A percentile compares a stretch with the other conserved stretches of the same genome.
phyloP scores from a whole-genome alignment of 1,139 yeast genomes.

The Yamadazyma dendronema region DNA sequence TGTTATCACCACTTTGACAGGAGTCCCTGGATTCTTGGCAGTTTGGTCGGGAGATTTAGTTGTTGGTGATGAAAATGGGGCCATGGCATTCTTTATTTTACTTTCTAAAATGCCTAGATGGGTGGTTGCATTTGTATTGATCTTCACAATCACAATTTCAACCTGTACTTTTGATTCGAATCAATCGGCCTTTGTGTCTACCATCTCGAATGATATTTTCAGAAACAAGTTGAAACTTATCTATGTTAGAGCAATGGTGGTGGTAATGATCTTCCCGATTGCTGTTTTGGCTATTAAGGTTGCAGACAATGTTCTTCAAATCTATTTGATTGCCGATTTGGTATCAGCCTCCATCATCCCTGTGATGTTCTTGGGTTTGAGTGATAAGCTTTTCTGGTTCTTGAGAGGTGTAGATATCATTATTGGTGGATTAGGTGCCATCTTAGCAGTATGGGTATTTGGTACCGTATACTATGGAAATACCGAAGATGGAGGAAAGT shows the following conservation, averaged over 20 bases:
- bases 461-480: slow-evolving; percentile 74
- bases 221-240: slow-evolving; percentile 70
- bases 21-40: slow-evolving; percentile 81
- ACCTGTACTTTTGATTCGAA: slow-evolving; percentile 89
- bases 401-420: slow-evolving; percentile 80
- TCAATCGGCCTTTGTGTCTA: slow-evolving; percentile 86
- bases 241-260: slow-evolving; percentile 71
- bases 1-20: slow-evolving; percentile 66
- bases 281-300: slow-evolving; percentile 79
- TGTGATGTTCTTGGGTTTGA: slow-evolving; percentile 76
- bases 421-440: slow-evolving; percentile 80
- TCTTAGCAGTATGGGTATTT: slow-evolving; percentile 74
- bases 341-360: slow-evolving; percentile 87
- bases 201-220: slow-evolving; percentile 85
- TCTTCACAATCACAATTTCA: slow-evolving; percentile 69
- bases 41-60: slow-evolving; percentile 82
- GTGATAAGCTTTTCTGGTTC: slow-evolving; percentile 58
- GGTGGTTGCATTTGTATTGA: slow-evolving; percentile 80
- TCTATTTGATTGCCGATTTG: slow-evolving; percentile 87
- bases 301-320: slow-evolving; percentile 80
- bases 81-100: slow-evolving; percentile 68
- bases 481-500: slow-evolving; percentile 76
- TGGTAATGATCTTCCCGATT: slow-evolving; percentile 76
- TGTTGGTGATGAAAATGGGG: slow-evolving; percentile 59
- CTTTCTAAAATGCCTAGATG: slow-evolving; percentile 78